Percentiles rank a stretch among this genome's conserved stretches.
Evolutionary conservation across 257 asterid genomes (phyloP).

Genomic region (Rhazya stricta): DNA sequence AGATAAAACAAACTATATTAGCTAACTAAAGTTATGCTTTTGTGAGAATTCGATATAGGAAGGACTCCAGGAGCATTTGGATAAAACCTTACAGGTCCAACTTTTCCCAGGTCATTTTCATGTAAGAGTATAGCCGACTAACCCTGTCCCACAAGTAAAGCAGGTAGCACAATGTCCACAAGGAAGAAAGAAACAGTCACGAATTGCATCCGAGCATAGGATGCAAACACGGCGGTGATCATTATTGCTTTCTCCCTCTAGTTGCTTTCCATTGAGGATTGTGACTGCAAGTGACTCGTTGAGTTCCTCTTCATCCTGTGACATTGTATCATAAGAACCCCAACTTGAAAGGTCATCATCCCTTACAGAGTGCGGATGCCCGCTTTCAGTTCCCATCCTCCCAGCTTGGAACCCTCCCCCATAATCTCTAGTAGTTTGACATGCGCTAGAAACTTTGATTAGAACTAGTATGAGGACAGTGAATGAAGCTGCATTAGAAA

Average conservation of each 20-base stretch:
- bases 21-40: neutral
- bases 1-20: neutral
- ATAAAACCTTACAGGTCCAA: neutral
- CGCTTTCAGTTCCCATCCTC: constrained; percentile 11
- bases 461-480: constrained; percentile 15
- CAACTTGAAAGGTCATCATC: constrained; percentile 25
- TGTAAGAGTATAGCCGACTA: neutral
- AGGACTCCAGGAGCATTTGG: neutral
- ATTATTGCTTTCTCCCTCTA: constrained; percentile 4
- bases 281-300: constrained; percentile 7
- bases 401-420: constrained; percentile 10
- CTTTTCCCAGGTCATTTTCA: neutral
- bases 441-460: neutral
- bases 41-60: neutral
- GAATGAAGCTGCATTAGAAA: constrained; percentile 12
- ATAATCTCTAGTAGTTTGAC: constrained; percentile 12
- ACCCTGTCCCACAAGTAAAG: constrained; percentile 26
- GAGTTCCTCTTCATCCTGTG: constrained; percentile 20
- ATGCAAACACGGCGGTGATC: constrained; percentile 14
- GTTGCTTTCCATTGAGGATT: constrained; percentile 12
- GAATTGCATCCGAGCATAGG: constrained; percentile 20
- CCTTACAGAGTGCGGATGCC: constrained; percentile 15
- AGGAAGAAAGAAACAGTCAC: constrained; percentile 27
- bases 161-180: constrained; percentile 27
- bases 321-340: constrained; percentile 19